Evolutionary conservation across 768 basidiomycete species (phyloP), one percentile per base, ranked within the genome.

Genomic region (Amanita exitialis): DNA sequence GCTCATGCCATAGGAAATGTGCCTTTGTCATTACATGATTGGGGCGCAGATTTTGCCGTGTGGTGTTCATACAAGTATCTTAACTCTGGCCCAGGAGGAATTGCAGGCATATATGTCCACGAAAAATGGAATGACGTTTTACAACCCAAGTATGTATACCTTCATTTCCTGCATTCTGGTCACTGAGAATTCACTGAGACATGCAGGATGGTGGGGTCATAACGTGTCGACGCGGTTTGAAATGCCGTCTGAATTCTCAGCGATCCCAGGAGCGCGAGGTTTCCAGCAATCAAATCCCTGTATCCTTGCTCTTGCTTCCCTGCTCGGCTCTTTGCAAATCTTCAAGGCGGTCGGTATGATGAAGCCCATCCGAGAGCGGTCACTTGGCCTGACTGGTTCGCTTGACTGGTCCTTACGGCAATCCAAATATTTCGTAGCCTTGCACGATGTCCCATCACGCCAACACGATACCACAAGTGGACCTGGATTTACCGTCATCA

Each of bases 41-140:
- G 96, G 95, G 72, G 79, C 57, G 86, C 90, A 58, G 96, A 99
- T 66, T 98, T 97, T 63, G 96, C 95, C 3, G 94, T 94, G 32
- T 98, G 95, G 91, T 99, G 96, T 66, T 88, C 92, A 28, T 99
- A 98, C 77, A 98, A 90, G 69, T 99, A 97, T 64, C 78, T 97
- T 53, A 98, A 97, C 69, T 86, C 93, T 15, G 91, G 95, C 4
- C 93, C 96, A 9, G 95, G 95, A 18, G 91, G 87, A n/a, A 94
- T 98, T 53, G 96, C 81, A n/a, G 95, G 94, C 4, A 73, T 94
- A 51, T 99, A 83, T 61, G 72, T 95, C 8, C 91, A 96, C 62
- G 80, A 86, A 52, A 85, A 80, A 64, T 91, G 88, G 88, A 74
- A 85, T 57, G 69, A 75, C 43, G 68, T 63, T 38, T 68, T 79